A percentile compares a stretch with the other conserved stretches of the same genome.
Conservation (phyloP, 192 early-diverging fungal species). For the Spinellus fusiger region DNA sequence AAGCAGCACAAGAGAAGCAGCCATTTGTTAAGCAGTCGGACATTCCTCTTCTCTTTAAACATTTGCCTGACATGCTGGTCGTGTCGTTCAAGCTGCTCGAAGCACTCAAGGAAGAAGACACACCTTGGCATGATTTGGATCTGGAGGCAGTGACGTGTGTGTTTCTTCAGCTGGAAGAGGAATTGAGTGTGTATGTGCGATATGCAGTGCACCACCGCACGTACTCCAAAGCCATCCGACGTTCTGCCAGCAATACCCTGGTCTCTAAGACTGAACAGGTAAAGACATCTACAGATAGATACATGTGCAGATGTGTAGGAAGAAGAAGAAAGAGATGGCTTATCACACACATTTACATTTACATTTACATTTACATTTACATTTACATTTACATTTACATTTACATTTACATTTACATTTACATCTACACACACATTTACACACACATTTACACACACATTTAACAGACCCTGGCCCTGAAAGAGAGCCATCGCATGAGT, state of each 20-base stretch:
- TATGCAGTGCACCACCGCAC: slow-evolving; percentile 31
- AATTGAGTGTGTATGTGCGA: slow-evolving; percentile 24
- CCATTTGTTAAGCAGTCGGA: slow-evolving; percentile 31
- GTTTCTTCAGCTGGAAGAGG: slow-evolving; percentile 15
- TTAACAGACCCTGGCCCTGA: slow-evolving; percentile 4
- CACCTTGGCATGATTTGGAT: not conserved
- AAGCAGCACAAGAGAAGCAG: slow-evolving; percentile 12
- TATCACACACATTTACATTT: too few species aligned
- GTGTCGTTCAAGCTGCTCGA: slow-evolving; percentile 22
- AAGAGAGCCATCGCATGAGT: slow-evolving; percentile 46
- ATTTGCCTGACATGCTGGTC: slow-evolving; percentile 26
- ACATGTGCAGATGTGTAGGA: too few species aligned
- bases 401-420: too few species aligned
- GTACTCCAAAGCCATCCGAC: slow-evolving; percentile 18
- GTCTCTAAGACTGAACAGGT: slow-evolving; percentile 14
- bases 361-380: too few species aligned
- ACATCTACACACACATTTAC: too few species aligned
- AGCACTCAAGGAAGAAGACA: not conserved
- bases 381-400: too few species aligned
- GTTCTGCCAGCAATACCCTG: slow-evolving; percentile 18
- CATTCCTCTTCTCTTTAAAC: slow-evolving; percentile 28
- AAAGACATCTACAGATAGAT: too few species aligned
- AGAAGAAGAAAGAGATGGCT: too few species aligned
- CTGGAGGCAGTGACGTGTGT: slow-evolving; percentile 16
- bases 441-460: too few species aligned